Evolutionary conservation across 305 asterid species (phyloP).

Genomic region (Fraxinus ornus): DNA sequence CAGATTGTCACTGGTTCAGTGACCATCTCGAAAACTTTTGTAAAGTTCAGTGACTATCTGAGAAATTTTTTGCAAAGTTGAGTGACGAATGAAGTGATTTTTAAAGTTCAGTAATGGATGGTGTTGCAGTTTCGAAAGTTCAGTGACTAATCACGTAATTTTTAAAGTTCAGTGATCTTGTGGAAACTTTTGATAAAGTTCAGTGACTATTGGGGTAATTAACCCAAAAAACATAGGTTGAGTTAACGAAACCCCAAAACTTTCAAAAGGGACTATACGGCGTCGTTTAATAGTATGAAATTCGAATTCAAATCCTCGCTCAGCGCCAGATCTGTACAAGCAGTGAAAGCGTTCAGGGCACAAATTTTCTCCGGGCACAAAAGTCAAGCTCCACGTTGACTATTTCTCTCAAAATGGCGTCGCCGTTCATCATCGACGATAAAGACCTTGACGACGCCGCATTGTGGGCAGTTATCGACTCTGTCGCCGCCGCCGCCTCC

Average conservation of each 20-base stretch:
- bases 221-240: too few relatives aligned
- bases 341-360: background rate
- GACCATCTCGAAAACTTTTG: too few relatives aligned
- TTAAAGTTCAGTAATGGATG: too few relatives aligned
- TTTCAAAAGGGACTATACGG: background rate
- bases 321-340: background rate
- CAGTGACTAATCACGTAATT: too few relatives aligned
- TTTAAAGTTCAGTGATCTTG: too few relatives aligned
- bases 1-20: too few relatives aligned
- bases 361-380: background rate
- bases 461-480: slow-evolving; percentile 91
- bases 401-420: slow-evolving; percentile 22
- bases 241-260: background rate
- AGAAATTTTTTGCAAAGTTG: too few relatives aligned
- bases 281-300: background rate
- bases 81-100: too few relatives aligned
- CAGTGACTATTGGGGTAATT: too few relatives aligned
- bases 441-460: slow-evolving; percentile 90
- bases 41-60: too few relatives aligned
- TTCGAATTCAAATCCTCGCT: slow-evolving; percentile 4
- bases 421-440: slow-evolving; percentile 52
- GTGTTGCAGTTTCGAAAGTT: too few relatives aligned
- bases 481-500: slow-evolving; percentile 72
- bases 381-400: background rate
- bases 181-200: too few relatives aligned